These are phyloP conservation scores for Bromus sterilis DNA, from an alignment of 176 grass and related monocot species.

Conservation along the genomic window DNA sequence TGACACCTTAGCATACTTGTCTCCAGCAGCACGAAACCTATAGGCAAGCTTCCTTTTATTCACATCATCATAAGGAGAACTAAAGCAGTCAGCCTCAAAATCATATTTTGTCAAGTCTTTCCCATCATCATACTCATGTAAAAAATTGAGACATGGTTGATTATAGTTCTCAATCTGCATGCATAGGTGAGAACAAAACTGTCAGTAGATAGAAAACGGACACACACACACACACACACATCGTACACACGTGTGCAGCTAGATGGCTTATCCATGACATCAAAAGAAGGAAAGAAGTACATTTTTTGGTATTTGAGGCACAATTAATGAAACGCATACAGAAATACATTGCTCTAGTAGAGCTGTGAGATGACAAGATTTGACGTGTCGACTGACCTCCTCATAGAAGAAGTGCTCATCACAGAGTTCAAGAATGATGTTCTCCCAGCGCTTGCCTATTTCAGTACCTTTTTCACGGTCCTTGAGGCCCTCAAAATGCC, in stretches of 20 bases:
- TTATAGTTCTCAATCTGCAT: conserved; percentile 92
- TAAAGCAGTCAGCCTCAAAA: conserved; percentile 72
- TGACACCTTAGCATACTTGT: conserved; percentile 85
- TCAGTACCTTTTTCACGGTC: conserved; percentile 51
- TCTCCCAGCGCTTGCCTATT: conserved; percentile 85
- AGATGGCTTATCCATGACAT: neutral
- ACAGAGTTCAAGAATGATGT: conserved; percentile 74
- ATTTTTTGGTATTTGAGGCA: neutral
- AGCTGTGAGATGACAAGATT: neutral
- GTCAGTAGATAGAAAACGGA: neutral
- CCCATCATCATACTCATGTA: conserved; percentile 83
- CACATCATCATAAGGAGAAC: conserved; percentile 64
- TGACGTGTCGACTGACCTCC: conserved; percentile 46
- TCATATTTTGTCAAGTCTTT: conserved; percentile 74
- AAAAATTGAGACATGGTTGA: conserved; percentile 68
- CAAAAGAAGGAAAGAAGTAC: neutral
- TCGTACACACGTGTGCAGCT: neutral
- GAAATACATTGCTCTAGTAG: neutral
- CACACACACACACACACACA: neutral
- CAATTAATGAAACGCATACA: neutral
- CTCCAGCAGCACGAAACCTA: conserved; percentile 63
- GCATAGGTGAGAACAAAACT: neutral
- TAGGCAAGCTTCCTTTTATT: conserved; percentile 96
- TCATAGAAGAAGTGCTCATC: conserved; percentile 84
- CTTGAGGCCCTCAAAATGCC: conserved; percentile 60